phyloP scores from a whole-genome alignment of 2,329 filamentous ascomycete genomes.

The Aspergillus thermomutatus region DNA sequence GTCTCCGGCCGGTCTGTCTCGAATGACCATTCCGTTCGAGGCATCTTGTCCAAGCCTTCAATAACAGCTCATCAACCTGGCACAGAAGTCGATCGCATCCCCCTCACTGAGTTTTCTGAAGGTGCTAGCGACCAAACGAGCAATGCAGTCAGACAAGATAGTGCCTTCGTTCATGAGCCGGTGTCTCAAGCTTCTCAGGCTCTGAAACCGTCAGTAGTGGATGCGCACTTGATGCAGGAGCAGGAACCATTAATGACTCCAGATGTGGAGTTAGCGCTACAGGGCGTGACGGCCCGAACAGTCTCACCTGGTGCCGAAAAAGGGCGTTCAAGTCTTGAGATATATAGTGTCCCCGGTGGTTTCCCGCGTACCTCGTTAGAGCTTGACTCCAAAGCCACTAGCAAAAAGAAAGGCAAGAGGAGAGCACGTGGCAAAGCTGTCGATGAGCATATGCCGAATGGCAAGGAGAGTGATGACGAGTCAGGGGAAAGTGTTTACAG shows the following conservation, averaged over 20 bases:
- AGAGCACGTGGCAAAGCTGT: not conserved
- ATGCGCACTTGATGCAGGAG: conserved; percentile 3
- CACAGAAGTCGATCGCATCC: not conserved
- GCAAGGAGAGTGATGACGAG: conserved; percentile 34
- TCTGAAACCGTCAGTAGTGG: not conserved
- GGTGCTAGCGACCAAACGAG: not conserved
- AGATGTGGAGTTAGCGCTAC: conserved; percentile 26
- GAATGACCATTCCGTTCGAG: conserved; percentile 52
- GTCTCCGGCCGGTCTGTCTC: conserved; percentile 37
- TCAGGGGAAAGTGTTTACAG: conserved; percentile 48
- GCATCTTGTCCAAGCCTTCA: conserved; percentile 45
- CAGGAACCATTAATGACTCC: conserved; percentile 8
- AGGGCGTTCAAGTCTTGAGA: conserved; percentile 34
- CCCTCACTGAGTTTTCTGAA: not conserved
- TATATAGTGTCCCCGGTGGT: conserved; percentile 57
- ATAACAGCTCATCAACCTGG: conserved; percentile 8
- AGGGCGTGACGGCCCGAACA: conserved; percentile 46
- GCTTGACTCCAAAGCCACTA: conserved; percentile 11
- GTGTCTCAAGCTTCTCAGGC: not conserved
- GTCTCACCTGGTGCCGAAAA: conserved; percentile 46
- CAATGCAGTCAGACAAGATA: not conserved
- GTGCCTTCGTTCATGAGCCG: not conserved
- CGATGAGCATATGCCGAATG: conserved; percentile 11
- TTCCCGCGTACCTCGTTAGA: conserved; percentile 47
- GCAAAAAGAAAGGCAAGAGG: conserved; percentile 8